A percentile compares a stretch with the other conserved stretches of the same genome.
Conservation (phyloP, 2,329 filamentous ascomycete genomes). For the Hymenoscyphus occultus region DNA sequence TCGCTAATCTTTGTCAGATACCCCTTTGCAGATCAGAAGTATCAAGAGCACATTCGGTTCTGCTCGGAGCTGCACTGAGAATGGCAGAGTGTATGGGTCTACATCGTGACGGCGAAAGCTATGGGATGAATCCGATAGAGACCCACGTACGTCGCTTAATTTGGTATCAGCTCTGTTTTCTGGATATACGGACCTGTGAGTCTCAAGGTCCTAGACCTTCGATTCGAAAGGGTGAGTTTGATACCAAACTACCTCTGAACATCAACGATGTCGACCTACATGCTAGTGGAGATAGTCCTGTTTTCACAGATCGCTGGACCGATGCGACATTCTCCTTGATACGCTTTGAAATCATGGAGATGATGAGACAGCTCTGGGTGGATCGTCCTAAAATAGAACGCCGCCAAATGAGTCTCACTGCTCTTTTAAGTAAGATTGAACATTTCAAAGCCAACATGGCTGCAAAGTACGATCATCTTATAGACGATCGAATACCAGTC, state of each 20-base stretch:
- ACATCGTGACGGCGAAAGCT: conserved; percentile 63
- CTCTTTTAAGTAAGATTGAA: conserved; percentile 65
- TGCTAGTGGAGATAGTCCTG: conserved; percentile 42
- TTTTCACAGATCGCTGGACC: conserved; percentile 53
- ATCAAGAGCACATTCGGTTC: conserved; percentile 69
- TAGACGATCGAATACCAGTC: conserved; percentile 57
- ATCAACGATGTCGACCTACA: conserved; percentile 64
- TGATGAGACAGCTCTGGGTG: conserved; percentile 68
- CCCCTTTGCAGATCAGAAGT: conserved; percentile 70
- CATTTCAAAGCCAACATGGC: conserved; percentile 63
- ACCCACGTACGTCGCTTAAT: conserved; percentile 68
- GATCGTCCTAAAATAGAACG: conserved; percentile 64
- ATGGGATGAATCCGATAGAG: conserved; percentile 64
- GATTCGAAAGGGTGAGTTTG: conserved; percentile 72
- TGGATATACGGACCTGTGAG: conserved; percentile 73
- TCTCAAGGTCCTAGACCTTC: conserved; percentile 68
- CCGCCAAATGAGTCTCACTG: conserved; percentile 58
- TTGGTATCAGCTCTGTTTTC: conserved; percentile 76
- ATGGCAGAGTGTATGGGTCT: conserved; percentile 77
- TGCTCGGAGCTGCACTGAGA: conserved; percentile 68
- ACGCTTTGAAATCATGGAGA: conserved; percentile 70
- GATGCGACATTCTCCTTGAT: conserved; percentile 66
- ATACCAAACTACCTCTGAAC: conserved; percentile 70
- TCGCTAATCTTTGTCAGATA: conserved; percentile 45
- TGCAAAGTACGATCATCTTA: conserved; percentile 61